phyloP scores from a whole-genome alignment of 305 asterid genomes.

The Withania somnifera region DNA sequence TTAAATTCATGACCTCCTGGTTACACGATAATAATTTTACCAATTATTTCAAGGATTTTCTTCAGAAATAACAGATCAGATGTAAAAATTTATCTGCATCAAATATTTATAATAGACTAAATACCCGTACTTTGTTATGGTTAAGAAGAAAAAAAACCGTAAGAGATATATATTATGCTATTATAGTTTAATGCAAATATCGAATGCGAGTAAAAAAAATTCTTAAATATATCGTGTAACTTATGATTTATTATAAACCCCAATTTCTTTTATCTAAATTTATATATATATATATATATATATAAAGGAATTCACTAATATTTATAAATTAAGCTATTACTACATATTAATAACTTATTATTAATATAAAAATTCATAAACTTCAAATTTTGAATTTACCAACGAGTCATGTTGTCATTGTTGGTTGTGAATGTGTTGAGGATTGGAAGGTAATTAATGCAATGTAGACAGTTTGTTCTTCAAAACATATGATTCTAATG shows the following conservation, averaged over 20 bases:
- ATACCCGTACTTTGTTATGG: not conserved
- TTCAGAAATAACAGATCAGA: too few relatives aligned
- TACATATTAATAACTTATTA: not conserved
- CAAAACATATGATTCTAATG: not conserved
- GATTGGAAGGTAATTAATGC: not conserved
- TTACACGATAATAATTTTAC: too few relatives aligned
- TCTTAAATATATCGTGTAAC: not conserved
- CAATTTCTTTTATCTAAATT: not conserved
- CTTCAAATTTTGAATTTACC: not conserved
- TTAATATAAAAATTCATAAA: not conserved
- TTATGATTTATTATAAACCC: not conserved
- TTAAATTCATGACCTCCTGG: too few relatives aligned
- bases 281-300: too few relatives aligned
- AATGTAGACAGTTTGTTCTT: not conserved
- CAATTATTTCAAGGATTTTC: too few relatives aligned
- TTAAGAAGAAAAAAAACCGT: not conserved
- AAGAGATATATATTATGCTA: not conserved
- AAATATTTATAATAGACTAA: not conserved
- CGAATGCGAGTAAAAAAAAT: not conserved
- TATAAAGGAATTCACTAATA: not conserved
- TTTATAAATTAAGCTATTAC: not conserved
- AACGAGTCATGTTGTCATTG: not conserved
- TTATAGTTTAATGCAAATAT: not conserved
- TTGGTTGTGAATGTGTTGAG: not conserved
- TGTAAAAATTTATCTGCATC: not conserved